Percentiles rank a stretch among this genome's conserved stretches.
Evolutionary conservation across 805 yeast genomes (phyloP).

Genomic region (Teunomyces atbi): DNA sequence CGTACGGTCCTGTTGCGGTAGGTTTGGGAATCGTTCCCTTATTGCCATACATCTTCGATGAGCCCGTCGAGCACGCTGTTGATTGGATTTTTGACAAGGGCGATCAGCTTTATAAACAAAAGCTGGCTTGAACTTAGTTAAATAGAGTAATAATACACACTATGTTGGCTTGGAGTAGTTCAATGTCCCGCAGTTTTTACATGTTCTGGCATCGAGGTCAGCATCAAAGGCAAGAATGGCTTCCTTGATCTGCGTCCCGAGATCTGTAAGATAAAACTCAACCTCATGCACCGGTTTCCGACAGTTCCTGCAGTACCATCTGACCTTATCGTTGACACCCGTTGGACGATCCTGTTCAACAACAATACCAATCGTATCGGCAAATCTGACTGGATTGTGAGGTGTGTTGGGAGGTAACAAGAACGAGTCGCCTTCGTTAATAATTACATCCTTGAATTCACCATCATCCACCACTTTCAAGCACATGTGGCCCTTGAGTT

Average conservation of each 20-base stretch:
- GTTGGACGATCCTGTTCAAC: constrained; percentile 89
- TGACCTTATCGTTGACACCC: constrained; percentile 63
- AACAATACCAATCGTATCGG: constrained; percentile 83
- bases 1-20: constrained; percentile 75
- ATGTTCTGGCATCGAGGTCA: constrained; percentile 63
- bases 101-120: constrained; percentile 26
- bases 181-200: constrained; percentile 69
- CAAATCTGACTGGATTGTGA: constrained; percentile 85
- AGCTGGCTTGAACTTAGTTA: background rate
- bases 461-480: constrained; percentile 74
- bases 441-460: constrained; percentile 68
- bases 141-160: constrained; percentile 4
- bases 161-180: constrained; percentile 63
- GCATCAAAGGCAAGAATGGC: constrained; percentile 72
- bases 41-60: constrained; percentile 76
- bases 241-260: constrained; percentile 87
- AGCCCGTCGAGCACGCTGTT: constrained; percentile 72
- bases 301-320: constrained; percentile 88
- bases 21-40: constrained; percentile 78
- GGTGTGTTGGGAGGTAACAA: constrained; percentile 82
- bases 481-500: constrained; percentile 82
- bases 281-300: constrained; percentile 61
- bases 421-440: constrained; percentile 86
- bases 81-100: constrained; percentile 60
- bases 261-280: constrained; percentile 71